Evolutionary conservation across 495 filamentous ascomycete genomes (phyloP).

Genomic region (Glarea lozoyensis): DNA sequence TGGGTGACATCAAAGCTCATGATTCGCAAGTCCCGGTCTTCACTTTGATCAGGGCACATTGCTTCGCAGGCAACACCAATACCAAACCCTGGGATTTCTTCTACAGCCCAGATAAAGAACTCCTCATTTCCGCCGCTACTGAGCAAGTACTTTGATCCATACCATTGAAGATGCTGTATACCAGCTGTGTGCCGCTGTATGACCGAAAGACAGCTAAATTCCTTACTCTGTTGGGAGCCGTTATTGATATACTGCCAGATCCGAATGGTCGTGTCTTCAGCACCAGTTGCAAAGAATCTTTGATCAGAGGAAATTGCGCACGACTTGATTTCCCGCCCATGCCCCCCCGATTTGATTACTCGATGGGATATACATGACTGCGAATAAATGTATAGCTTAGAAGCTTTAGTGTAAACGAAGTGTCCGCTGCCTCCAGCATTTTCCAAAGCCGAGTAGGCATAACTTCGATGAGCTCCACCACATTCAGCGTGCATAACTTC

Average conservation of each 20-base stretch:
- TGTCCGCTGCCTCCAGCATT: conserved; percentile 10
- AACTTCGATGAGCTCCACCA: conserved; percentile 73
- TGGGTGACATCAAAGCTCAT: conserved; percentile 57
- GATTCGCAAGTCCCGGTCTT: conserved; percentile 65
- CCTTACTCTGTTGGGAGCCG: conserved; percentile 9
- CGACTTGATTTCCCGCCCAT: conserved; percentile 84
- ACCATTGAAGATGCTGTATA: conserved; percentile 75
- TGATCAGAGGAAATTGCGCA: conserved; percentile 41
- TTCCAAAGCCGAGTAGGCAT: conserved; percentile 44
- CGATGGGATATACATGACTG: conserved; percentile 39
- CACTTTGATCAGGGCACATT: conserved; percentile 45
- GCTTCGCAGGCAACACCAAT: conserved; percentile 51
- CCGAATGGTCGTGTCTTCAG: conserved; percentile 81
- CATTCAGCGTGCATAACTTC: conserved; percentile 66
- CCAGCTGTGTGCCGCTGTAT: conserved; percentile 71
- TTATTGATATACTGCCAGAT: conserved; percentile 40
- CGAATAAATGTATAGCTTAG: conserved; percentile 39
- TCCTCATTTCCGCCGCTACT: conserved; percentile 83
- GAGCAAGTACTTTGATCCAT: conserved; percentile 60
- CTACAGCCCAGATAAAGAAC: conserved; percentile 74
- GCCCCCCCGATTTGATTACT: conserved; percentile 56
- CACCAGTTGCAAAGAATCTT: conserved; percentile 64
- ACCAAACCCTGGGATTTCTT: conserved; percentile 40
- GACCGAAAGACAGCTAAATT: conserved; percentile 46
- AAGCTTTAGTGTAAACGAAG: conserved; percentile 48